Base-by-base conservation (phyloP, 148 eudicot genomes). In the Camellia sinensis region DNA sequence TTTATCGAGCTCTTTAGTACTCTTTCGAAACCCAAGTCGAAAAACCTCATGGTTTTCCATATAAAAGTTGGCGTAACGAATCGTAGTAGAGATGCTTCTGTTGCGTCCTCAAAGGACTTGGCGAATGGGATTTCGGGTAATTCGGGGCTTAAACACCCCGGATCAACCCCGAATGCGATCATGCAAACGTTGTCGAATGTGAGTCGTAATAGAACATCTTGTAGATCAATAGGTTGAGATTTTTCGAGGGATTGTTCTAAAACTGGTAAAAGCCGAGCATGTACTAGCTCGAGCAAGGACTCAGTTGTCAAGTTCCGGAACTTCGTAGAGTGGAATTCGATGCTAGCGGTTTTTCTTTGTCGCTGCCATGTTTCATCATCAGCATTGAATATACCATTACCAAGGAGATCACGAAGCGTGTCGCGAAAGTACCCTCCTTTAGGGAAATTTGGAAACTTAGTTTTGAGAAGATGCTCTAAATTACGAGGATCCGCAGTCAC, bases 161-260 rank as follows among this genome's bases (percentile, higher is more conserved):
- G 97, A 65, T 94, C 98, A 4, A 91, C 98, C 48, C 98, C 98
- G 62, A 94, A 94, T 14, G 97, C 98, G 18, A 94, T 90, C 90
- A 90, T 91, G 77, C 97, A 94, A 6, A 94, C 92, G 40, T 92
- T 92, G 70, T 94, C 98, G 52, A 94, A 94, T 5, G 98, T 94
- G 43, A 92, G 77, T 61, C 98, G 71, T 11, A 94, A 67, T 4
- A 94, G 92, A 43, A 94, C 84, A 60, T 94, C 97, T 78, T 94
- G 98, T 5, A 94, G 79, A 77, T 94, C 97, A 64, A 94, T 62
- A 7, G 73, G 19, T 41, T 15, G n/a, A 5, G 90, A 76, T 19
- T 78, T 77, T 8, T 68, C n/a, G 11, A 76, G 3, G 0, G 95
- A 82, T 9, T 92, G 87, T 5, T 94, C 87, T 3, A 94, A 79